Base-by-base conservation (phyloP, 257 asterid species). In the Mentha longifolia region DNA sequence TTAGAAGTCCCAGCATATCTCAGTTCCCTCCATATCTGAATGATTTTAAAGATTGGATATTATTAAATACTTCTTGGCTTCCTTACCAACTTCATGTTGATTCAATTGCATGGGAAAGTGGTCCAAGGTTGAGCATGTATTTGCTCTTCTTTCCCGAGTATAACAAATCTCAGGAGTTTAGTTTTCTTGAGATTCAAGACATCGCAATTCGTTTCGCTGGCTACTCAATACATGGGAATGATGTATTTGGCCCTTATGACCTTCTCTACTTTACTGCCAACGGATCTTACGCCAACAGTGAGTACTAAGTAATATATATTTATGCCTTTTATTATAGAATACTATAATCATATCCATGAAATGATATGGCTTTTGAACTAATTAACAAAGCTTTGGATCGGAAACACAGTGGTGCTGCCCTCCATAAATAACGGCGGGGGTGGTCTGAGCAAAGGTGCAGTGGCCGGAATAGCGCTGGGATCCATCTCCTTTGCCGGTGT, bases 211-310 rank as follows among this genome's bases (percentile, higher is more conserved):
- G 70, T 30, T 85, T 85, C 77, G 84, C 91, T 59, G 11, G 25
- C 41, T 83, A 83, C 72, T 17, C 56, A 15, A 50, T 85, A 56
- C 80, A 85, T 1, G 72, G 75, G 30, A 55, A 3, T 57, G 85
- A 83, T 51, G 67, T 63, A 17, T 86, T 79, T 61, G 91, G 91
- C 69, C 91, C 88, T 28, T 83, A 77, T 54, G 88, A 83, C 69
- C 87, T 86, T 58, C 82, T 86, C 75, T 71, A 81, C 77, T 86
- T 86, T 74, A 81, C 78, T 12, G 81, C 80, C 16, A 33, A 52
- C 41, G 86, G 85, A 42, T 83, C 80, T 67, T 79, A 70, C 39
- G 19, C 71, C 51, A 2, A 54, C 61, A 58, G 88, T 82, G 20
- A 10, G 37, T 7, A 41, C 7, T 7, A 7, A 41, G 0, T 41